Base-by-base conservation (phyloP, 2,329 filamentous ascomycete genomes). In the Penicillium hesseltinei region DNA sequence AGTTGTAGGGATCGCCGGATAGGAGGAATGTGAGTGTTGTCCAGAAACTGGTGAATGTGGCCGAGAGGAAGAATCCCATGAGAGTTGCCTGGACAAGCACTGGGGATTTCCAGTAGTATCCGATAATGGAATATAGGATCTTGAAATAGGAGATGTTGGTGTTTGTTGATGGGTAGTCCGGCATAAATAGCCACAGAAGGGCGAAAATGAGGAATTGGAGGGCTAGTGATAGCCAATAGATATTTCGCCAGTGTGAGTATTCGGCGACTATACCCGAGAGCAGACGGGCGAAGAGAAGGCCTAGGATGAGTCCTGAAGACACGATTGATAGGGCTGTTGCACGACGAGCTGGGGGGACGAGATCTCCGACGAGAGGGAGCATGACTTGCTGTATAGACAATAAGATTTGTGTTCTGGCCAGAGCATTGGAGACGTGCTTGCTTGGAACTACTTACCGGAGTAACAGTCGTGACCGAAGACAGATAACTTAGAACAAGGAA, bases 21-120 rank as follows among this genome's bases (percentile, higher is more conserved):
- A 95, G 82, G 5, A 94, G 80, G 69, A 95, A 95, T 0, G 89
- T 93, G 38, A 94, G 73, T 0, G 90, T 93, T 0, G 87, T 90
- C 87, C 87, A 90, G 77, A 86, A 88, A 31, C 73, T 78, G 2
- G 87, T 89, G 70, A 89, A 89, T 1, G 82, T 84, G 0, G 81
- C 80, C 7, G 81, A 80, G 5, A 80, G 80, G 61, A 87, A 81
- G 67, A 91, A 87, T 0, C 83, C 81, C 27, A 91, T 82, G 1
- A 91, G 69, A 46, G 87, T 87, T 0, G 86, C 82, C 69, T 93
- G 89, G 0, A 89, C 81, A 0, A 94, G 80, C 0, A 89, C 75
- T 0, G 90, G 88, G 47, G 92, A 81, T 4, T 80, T 83, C 47
- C 83, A 74, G 42, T 90, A 75, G 73, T 93, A 84, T 27, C 80